These are phyloP conservation scores for Ceratocystis harringtonii DNA, from an alignment of 2,329 filamentous ascomycete species.

Conservation along the genomic window DNA sequence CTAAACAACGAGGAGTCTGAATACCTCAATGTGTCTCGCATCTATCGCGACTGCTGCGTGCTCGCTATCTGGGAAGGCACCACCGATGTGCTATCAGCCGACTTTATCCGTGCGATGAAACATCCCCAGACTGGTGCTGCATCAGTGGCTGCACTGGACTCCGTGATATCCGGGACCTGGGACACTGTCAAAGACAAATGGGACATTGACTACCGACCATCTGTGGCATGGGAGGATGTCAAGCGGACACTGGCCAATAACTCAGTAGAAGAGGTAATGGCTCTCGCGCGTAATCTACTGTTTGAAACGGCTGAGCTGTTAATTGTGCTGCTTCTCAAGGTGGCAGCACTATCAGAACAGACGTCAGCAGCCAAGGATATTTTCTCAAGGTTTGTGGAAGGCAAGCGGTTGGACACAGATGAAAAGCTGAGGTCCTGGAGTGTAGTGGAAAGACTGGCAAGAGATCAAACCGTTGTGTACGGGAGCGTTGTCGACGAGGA, in stretches of 20 bases:
- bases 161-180: conserved; percentile 24
- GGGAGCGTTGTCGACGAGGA: conserved; percentile 11
- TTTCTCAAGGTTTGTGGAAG: conserved; percentile 27
- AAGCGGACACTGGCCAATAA: conserved; percentile 26
- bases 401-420: conserved; percentile 18
- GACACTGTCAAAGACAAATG: conserved; percentile 16
- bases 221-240: conserved; percentile 28
- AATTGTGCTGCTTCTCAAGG: conserved; percentile 29
- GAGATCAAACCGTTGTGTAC: conserved; percentile 17
- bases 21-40: conserved; percentile 48
- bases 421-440: not conserved
- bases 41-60: conserved; percentile 50
- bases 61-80: conserved; percentile 59
- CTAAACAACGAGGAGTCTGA: conserved; percentile 45
- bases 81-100: conserved; percentile 50
- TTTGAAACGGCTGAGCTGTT: conserved; percentile 32
- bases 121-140: conserved; percentile 28
- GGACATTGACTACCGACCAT: conserved; percentile 23
- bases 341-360: conserved; percentile 24
- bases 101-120: conserved; percentile 34
- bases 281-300: conserved; percentile 32
- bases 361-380: conserved; percentile 26
- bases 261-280: conserved; percentile 28
- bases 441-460: conserved; percentile 7
- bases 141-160: conserved; percentile 30